A percentile compares a stretch with the other conserved stretches of the same genome.
Conservation (phyloP, 2,329 filamentous ascomycete species). For the Cryphonectria nitschkei region DNA sequence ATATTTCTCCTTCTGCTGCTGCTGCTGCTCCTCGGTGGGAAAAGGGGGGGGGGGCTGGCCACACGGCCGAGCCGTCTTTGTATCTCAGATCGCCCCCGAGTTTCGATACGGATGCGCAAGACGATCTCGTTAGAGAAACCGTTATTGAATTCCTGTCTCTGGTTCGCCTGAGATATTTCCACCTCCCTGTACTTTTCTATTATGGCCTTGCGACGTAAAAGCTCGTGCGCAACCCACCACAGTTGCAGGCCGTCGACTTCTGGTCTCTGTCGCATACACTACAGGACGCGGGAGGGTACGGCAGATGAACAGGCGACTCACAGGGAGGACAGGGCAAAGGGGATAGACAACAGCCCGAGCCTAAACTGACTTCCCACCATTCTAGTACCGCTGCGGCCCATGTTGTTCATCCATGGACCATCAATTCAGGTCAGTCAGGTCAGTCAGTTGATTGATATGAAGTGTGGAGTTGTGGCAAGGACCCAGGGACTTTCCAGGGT, state of each 20-base stretch:
- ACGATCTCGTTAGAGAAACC: background rate
- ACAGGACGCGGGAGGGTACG: background rate
- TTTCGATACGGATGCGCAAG: slow-evolving; percentile 13
- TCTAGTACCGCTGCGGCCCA: background rate
- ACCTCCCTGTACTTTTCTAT: slow-evolving; percentile 1
- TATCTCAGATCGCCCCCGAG: slow-evolving; percentile 1
- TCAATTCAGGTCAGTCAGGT: slow-evolving; percentile 19
- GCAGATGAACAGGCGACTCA: slow-evolving; percentile 11
- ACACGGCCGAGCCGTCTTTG: slow-evolving; percentile 6
- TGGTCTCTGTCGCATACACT: slow-evolving; percentile 16
- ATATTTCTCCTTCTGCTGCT: no score
- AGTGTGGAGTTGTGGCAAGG: slow-evolving; percentile 30
- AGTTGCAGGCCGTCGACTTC: slow-evolving; percentile 8
- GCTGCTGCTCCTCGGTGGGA: background rate
- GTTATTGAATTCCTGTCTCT: background rate
- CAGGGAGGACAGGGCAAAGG: slow-evolving; percentile 5
- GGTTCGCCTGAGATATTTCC: background rate
- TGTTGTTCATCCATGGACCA: slow-evolving; percentile 20
- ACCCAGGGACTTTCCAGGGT: slow-evolving; percentile 28
- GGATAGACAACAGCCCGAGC: slow-evolving; percentile 5
- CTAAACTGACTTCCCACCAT: background rate
- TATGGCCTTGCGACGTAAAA: slow-evolving; percentile 14
- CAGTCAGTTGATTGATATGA: slow-evolving; percentile 24
- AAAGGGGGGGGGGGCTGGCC: background rate
- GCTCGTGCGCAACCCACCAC: slow-evolving; percentile 19